Evolutionary conservation across 768 basidiomycete genomes (phyloP).

Genomic region (Tricholoma matsutake): DNA sequence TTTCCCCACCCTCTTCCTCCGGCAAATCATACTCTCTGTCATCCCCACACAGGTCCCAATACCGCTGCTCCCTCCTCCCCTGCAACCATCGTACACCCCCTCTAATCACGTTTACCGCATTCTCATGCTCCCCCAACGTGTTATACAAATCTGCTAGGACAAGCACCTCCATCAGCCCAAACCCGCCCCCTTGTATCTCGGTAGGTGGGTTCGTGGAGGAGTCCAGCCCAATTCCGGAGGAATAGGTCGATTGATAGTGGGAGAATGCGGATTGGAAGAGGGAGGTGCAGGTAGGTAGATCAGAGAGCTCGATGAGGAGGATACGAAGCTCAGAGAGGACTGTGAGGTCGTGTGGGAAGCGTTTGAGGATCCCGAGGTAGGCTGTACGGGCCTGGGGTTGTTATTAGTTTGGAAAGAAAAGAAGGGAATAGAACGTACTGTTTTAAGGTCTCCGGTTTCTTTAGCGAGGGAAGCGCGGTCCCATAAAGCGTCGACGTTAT

Average conservation of each 20-base stretch:
- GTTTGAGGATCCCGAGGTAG: slow-evolving; percentile 68
- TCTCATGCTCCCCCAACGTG: slow-evolving; percentile 61
- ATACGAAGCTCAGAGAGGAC: slow-evolving; percentile 77
- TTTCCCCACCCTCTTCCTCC: slow-evolving; percentile 22
- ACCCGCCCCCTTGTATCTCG: slow-evolving; percentile 46
- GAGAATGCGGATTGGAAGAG: slow-evolving; percentile 76
- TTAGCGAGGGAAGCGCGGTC: slow-evolving; percentile 82
- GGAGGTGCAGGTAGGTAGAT: slow-evolving; percentile 58
- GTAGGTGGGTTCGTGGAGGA: slow-evolving; percentile 13
- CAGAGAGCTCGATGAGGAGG: slow-evolving; percentile 71
- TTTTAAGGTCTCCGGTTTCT: slow-evolving; percentile 66
- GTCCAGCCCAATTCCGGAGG: slow-evolving; percentile 36
- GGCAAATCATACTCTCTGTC: slow-evolving; percentile 83
- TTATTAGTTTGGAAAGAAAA: neutral
- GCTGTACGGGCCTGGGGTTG: slow-evolving; percentile 52
- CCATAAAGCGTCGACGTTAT: slow-evolving; percentile 85
- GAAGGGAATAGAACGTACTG: slow-evolving; percentile 38
- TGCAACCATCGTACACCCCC: slow-evolving; percentile 90
- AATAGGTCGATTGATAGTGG: slow-evolving; percentile 53
- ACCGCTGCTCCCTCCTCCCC: slow-evolving; percentile 64
- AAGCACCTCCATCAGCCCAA: slow-evolving; percentile 68
- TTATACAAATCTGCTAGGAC: slow-evolving; percentile 85
- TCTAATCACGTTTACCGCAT: slow-evolving; percentile 66
- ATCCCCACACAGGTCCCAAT: slow-evolving; percentile 82
- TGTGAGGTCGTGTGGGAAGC: slow-evolving; percentile 74